phyloP scores from a whole-genome alignment of 805 yeast genomes.

The Sporopachydermia lactativora region DNA sequence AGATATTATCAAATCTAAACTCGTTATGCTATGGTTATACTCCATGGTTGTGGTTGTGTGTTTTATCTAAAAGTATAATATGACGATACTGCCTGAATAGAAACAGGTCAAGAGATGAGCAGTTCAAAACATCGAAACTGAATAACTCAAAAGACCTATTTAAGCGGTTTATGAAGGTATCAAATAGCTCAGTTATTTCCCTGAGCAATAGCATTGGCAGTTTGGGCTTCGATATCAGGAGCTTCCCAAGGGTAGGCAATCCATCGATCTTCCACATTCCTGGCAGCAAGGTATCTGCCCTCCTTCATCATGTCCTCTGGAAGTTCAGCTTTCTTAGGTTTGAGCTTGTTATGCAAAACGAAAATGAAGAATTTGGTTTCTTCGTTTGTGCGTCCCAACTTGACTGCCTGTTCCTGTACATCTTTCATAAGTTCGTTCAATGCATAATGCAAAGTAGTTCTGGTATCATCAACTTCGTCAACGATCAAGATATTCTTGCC shows the following conservation, averaged over 20 bases:
- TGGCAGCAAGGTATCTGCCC: conserved; percentile 60
- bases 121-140: no score
- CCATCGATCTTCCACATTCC: conserved; percentile 68
- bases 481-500: conserved; percentile 75
- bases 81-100: no score
- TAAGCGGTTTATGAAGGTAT: no score
- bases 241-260: conserved; percentile 91
- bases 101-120: no score
- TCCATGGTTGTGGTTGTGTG: no score
- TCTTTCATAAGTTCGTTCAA: conserved; percentile 60
- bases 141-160: no score
- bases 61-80: no score
- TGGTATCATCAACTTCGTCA: conserved; percentile 86
- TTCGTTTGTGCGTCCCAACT: conserved; percentile 43
- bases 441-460: conserved; percentile 82
- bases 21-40: no score
- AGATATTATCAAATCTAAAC: background rate
- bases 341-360: conserved; percentile 73
- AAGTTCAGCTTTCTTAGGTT: conserved; percentile 65
- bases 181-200: conserved; percentile 34
- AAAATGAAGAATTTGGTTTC: conserved; percentile 59
- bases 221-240: conserved; percentile 63
- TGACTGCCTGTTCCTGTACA: conserved; percentile 43
- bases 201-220: conserved; percentile 47
- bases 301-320: conserved; percentile 47